Percentiles rank a stretch among this genome's conserved stretches.
phyloP scores from a whole-genome alignment of 2,329 filamentous ascomycete genomes.

The Acephala macrosclerotiorum region DNA sequence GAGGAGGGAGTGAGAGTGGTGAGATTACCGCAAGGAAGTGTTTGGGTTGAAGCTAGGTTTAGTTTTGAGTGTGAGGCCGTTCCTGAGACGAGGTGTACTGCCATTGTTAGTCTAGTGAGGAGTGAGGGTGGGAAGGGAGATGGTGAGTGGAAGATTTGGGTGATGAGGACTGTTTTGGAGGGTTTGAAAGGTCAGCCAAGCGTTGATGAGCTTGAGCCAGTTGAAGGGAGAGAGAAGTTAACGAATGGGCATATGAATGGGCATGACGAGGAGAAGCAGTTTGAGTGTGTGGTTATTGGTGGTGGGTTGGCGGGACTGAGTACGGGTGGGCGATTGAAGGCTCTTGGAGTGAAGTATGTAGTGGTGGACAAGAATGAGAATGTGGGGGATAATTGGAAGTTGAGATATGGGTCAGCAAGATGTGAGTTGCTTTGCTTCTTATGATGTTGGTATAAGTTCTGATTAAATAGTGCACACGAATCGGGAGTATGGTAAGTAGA shows the following conservation, averaged over 20 bases:
- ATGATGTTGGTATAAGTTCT: background rate
- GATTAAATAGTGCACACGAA: constrained; percentile 23
- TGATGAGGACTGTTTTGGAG: constrained; percentile 20
- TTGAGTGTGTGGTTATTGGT: constrained; percentile 21
- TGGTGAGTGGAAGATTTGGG: constrained; percentile 22
- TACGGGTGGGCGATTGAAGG: constrained; percentile 18
- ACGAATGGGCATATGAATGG: constrained; percentile 3
- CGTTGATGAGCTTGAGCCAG: background rate
- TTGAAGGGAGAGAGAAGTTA: background rate
- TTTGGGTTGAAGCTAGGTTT: background rate
- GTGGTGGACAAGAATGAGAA: constrained; percentile 62
- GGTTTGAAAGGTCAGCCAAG: constrained; percentile 6
- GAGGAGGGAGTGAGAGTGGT: background rate
- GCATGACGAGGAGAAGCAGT: background rate
- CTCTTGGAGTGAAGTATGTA: constrained; percentile 18
- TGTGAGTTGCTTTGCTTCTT: constrained; percentile 15
- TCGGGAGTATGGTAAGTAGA: constrained; percentile 26
- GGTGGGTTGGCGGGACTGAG: constrained; percentile 17
- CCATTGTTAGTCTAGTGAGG: background rate
- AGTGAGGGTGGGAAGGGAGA: background rate
- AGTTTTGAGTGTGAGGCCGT: background rate
- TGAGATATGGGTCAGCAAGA: constrained; percentile 44
- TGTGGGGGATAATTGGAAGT: constrained; percentile 69
- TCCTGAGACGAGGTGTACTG: background rate
- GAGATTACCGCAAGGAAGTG: background rate